Evolutionary conservation across 2,329 filamentous ascomycete genomes (phyloP).

Genomic region (Albifimbria verrucaria): DNA sequence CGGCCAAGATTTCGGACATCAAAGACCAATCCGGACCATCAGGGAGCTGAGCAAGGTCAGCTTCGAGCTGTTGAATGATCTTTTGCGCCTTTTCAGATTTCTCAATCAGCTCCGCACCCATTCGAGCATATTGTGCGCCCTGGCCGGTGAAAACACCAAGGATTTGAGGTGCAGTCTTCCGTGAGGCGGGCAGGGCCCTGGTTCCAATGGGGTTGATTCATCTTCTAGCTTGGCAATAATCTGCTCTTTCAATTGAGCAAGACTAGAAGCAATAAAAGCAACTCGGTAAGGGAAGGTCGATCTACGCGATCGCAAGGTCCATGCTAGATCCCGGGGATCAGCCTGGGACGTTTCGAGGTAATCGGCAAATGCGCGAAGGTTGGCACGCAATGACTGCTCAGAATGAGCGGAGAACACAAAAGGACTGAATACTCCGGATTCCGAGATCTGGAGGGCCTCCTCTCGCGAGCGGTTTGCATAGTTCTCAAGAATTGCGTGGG

Average conservation of each 20-base stretch:
- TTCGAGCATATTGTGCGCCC: conserved; percentile 27
- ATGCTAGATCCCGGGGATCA: neutral
- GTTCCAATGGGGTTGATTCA: neutral
- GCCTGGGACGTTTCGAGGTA: conserved; percentile 29
- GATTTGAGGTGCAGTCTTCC: conserved; percentile 16
- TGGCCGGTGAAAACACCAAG: conserved; percentile 31
- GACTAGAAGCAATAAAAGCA: neutral
- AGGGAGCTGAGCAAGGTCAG: conserved; percentile 12
- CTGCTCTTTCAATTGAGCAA: neutral
- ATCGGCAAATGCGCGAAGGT: conserved; percentile 13
- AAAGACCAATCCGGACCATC: conserved; percentile 23
- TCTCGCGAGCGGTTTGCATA: neutral
- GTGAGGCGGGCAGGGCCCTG: conserved; percentile 5
- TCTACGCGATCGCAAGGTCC: neutral
- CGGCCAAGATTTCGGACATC: conserved; percentile 16
- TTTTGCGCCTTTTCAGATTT: conserved; percentile 7
- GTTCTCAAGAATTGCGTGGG: neutral
- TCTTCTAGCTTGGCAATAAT: neutral
- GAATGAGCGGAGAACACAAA: conserved; percentile 4
- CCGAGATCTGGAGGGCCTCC: neutral
- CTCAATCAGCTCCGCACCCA: conserved; percentile 24
- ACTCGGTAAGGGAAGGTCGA: neutral
- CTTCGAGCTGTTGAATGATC: conserved; percentile 17
- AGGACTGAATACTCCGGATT: neutral
- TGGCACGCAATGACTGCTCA: neutral